Conservation (phyloP, 345 rosid species). For the Hibiscus trionum region DNA sequence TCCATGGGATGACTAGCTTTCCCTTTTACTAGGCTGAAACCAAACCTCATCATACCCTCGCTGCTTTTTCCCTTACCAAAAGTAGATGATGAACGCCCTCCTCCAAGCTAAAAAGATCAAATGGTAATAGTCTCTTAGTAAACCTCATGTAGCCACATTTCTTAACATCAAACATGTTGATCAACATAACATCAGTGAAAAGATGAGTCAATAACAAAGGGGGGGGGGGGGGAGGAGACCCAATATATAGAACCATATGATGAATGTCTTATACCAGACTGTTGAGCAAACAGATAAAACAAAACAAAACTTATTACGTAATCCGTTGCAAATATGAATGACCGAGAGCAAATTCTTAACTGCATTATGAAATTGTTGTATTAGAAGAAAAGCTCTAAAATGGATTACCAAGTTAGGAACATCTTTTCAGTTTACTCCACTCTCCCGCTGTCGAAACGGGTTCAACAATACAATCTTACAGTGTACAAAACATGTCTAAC, state of each 20-base stretch:
- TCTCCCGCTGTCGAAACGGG: neutral
- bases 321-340: neutral
- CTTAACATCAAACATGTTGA: neutral
- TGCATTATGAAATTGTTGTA: neutral
- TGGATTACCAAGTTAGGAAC: neutral
- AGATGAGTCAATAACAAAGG: neutral
- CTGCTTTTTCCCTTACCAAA: slow-evolving; percentile 57
- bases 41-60: slow-evolving; percentile 45
- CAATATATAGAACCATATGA: neutral
- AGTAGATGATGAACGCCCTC: slow-evolving; percentile 40
- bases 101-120: slow-evolving; percentile 30
- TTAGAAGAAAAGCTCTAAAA: neutral
- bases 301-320: neutral
- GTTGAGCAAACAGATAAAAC: neutral
- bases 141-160: neutral
- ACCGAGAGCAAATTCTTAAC: neutral
- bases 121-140: neutral
- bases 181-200: neutral
- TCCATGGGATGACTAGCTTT: slow-evolving; percentile 70
- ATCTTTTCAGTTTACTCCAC: neutral
- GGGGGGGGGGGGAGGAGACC: too few relatives aligned
- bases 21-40: slow-evolving; percentile 58
- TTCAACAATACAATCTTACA: neutral
- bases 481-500: neutral
- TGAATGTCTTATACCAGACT: neutral